Conservation (phyloP, 2,329 filamentous ascomycete species). For the Grosmannia serpens region DNA sequence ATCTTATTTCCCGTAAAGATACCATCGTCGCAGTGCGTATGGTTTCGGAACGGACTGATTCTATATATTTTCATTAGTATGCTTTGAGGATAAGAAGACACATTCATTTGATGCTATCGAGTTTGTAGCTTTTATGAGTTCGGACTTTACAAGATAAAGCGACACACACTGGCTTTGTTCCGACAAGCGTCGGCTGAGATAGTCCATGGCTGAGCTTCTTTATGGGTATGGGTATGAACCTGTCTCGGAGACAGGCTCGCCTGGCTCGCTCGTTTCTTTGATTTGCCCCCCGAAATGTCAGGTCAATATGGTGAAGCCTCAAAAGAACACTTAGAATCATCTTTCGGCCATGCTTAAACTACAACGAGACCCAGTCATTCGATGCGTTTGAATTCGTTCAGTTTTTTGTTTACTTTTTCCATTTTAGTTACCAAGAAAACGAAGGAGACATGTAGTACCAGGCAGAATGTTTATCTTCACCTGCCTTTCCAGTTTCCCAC, state of each 20-base stretch:
- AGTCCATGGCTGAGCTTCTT: no score
- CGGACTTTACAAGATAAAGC: no score
- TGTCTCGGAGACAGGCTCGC: no score
- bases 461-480: neutral
- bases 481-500: neutral
- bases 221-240: no score
- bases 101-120: neutral
- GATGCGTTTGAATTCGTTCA: neutral
- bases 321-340: no score
- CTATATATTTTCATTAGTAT: neutral
- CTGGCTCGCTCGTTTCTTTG: no score
- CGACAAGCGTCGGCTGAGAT: no score
- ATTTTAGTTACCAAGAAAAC: conserved; percentile 4
- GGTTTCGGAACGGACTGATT: neutral
- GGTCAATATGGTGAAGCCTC: no score
- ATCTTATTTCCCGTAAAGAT: neutral
- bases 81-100: neutral
- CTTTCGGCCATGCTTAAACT: no score
- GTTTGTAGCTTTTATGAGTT: neutral
- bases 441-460: neutral
- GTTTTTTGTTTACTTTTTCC: neutral
- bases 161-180: no score
- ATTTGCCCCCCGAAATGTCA: no score
- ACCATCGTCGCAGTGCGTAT: neutral
- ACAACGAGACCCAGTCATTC: neutral